Evolutionary conservation across 2,329 filamentous ascomycete species (phyloP).

Genomic region (Fusarium bulbicola): DNA sequence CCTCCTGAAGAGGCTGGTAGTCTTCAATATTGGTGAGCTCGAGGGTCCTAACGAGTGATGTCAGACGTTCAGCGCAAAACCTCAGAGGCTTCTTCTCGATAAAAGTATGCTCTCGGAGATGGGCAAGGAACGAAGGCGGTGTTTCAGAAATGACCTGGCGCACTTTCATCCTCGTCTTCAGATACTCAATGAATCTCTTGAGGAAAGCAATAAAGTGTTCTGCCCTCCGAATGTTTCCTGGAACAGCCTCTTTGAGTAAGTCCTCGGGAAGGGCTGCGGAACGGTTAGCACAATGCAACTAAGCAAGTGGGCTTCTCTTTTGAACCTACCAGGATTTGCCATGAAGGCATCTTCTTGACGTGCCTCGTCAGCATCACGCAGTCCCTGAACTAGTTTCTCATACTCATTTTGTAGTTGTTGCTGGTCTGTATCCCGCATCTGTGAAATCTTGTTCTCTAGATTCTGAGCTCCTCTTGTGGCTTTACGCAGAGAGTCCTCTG

Average conservation of each 20-base stretch:
- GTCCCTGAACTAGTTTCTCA: constrained; percentile 89
- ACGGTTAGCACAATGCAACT: neutral
- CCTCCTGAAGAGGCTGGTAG: constrained; percentile 95
- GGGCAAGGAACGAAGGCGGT: constrained; percentile 89
- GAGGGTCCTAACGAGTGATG: constrained; percentile 91
- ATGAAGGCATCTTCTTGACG: constrained; percentile 96
- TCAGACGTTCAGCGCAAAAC: constrained; percentile 94
- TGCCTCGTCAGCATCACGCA: constrained; percentile 87
- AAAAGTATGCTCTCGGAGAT: constrained; percentile 94
- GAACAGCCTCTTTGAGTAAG: constrained; percentile 92
- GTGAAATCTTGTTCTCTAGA: constrained; percentile 86
- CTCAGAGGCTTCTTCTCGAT: constrained; percentile 95
- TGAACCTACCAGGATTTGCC: constrained; percentile 76
- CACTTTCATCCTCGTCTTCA: constrained; percentile 98
- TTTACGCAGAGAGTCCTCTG: constrained; percentile 91
- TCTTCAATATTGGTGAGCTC: constrained; percentile 98
- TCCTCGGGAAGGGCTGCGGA: constrained; percentile 82
- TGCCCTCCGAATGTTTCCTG: constrained; percentile 93
- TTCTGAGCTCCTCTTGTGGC: constrained; percentile 91
- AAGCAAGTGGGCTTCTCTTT: neutral
- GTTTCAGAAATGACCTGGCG: constrained; percentile 97
- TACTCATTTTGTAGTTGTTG: constrained; percentile 96
- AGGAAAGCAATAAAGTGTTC: constrained; percentile 97
- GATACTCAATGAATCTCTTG: constrained; percentile 96
- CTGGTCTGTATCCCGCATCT: constrained; percentile 96